phyloP scores from a whole-genome alignment of 2,329 filamentous ascomycete genomes.

The Ceratocystis colombiana region DNA sequence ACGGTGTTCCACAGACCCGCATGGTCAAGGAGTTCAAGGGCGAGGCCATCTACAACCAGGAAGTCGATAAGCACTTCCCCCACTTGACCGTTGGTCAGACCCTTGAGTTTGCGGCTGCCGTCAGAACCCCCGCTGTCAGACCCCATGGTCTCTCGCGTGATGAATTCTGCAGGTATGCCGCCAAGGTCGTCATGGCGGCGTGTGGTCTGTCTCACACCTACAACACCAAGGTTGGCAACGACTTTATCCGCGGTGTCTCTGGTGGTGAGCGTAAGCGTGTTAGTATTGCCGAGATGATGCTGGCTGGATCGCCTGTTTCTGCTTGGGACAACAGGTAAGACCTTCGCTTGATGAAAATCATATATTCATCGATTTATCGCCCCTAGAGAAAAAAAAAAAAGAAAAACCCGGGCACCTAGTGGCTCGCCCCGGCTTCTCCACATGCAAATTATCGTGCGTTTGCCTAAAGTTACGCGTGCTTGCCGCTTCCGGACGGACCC shows the following conservation, averaged over 20 bases:
- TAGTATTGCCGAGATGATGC: constrained; percentile 66
- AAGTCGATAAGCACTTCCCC: constrained; percentile 65
- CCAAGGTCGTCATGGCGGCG: constrained; percentile 57
- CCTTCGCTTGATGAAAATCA: neutral
- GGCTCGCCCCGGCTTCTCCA: neutral
- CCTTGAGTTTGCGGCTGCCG: constrained; percentile 59
- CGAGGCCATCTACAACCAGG: constrained; percentile 64
- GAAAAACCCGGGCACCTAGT: neutral
- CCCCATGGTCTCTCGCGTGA: constrained; percentile 51
- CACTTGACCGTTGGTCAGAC: constrained; percentile 68
- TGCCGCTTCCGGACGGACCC: neutral
- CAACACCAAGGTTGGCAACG: constrained; percentile 64
- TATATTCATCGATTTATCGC: neutral
- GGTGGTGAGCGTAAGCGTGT: constrained; percentile 71
- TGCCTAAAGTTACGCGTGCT: neutral
- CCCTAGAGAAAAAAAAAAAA: neutral
- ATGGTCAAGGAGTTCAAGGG: constrained; percentile 54
- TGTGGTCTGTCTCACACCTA: constrained; percentile 64
- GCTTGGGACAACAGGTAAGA: constrained; percentile 58
- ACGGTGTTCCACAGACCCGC: constrained; percentile 45
- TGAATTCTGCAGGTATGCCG: constrained; percentile 52
- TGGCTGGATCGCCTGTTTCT: constrained; percentile 48
- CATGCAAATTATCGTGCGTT: neutral
- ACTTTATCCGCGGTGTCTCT: constrained; percentile 60
- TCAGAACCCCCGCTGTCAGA: constrained; percentile 55